Evolutionary conservation across 2,329 filamentous ascomycete genomes (phyloP), one percentile per base, ranked within the genome.

Genomic region (Phyllosticta capitalensis): DNA sequence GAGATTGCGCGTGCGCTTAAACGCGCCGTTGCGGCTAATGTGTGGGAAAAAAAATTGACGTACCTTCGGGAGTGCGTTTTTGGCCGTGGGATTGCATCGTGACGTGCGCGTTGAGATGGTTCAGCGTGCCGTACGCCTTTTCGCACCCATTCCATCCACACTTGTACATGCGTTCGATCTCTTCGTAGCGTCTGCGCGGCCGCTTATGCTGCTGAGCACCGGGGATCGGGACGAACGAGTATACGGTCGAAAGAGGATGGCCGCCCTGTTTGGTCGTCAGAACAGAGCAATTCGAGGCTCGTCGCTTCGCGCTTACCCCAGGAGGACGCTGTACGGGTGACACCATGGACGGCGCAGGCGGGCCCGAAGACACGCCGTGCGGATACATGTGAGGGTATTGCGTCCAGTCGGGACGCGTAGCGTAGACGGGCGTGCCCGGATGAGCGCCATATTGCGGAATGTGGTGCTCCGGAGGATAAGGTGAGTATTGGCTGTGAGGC

Each of bases 121-220:
- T 99, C 63, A 99, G 77, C 54, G 94, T 99, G 62, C 94, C 94
- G 67, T 99, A 99, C 2, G 94, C 94, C 77, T 99, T 99, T 75
- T 99, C 94, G 71, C 94, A 99, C 9, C 92, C 92, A 65, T 96
- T 92, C 90, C 91, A 97, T 24, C 92, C 94, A 71, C 94, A 99
- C 76, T 97, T 97, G 80, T 99, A 97, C 94, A 99, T 97, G 71
- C 94, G 87, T 78, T 99, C 94, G 67, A 99, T 99, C 73, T 99
- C 94, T 75, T 99, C 94, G 68, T 96, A 99, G 58, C 94, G 85
- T 68, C 94, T 82, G 64, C 94, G 84, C 12, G 94, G 94, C 61
- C 94, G 85, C 79, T 99, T 99, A 74, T 97, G 92, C 72, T 99
- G 94, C 72, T 96, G 92, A 12, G 92, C 90, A 64, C 94, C 94